Evolutionary conservation across 345 rosid species (phyloP).

Genomic region (Rhodomyrtus tomentosa): DNA sequence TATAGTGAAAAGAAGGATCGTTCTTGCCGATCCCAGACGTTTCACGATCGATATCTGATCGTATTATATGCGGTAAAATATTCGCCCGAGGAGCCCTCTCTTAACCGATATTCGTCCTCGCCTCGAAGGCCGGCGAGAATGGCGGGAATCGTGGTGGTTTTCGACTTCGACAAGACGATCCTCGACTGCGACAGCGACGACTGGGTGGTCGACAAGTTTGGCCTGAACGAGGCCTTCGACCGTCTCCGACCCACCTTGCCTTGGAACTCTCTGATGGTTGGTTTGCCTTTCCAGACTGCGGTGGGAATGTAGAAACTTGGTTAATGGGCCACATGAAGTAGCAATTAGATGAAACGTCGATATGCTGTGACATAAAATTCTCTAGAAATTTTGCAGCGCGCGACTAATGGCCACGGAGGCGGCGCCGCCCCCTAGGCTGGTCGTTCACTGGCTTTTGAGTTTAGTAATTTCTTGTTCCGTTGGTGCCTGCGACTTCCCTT

Average conservation of each 20-base stretch:
- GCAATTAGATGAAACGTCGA: neutral
- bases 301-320: too few relatives aligned
- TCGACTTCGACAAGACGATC: conserved; percentile 89
- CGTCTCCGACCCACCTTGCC: conserved; percentile 82
- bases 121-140: conserved; percentile 1
- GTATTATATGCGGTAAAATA: neutral
- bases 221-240: conserved; percentile 59
- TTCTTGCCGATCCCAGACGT: neutral
- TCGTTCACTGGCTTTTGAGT: neutral
- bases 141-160: conserved; percentile 47
- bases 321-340: neutral
- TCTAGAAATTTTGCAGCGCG: neutral
- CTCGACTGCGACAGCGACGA: conserved; percentile 79
- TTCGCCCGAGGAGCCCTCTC: neutral
- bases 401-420: neutral
- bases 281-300: neutral
- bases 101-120: neutral
- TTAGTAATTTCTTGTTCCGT: neutral
- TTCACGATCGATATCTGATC: neutral
- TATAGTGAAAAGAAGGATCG: neutral
- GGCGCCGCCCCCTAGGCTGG: neutral
- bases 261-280: conserved; percentile 87
- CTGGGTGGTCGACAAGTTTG: conserved; percentile 71
- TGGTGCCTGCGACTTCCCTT: neutral
- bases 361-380: neutral